Base-by-base conservation (phyloP, 1,284 basidiomycete species). In the Tranzscheliella williamsii region DNA sequence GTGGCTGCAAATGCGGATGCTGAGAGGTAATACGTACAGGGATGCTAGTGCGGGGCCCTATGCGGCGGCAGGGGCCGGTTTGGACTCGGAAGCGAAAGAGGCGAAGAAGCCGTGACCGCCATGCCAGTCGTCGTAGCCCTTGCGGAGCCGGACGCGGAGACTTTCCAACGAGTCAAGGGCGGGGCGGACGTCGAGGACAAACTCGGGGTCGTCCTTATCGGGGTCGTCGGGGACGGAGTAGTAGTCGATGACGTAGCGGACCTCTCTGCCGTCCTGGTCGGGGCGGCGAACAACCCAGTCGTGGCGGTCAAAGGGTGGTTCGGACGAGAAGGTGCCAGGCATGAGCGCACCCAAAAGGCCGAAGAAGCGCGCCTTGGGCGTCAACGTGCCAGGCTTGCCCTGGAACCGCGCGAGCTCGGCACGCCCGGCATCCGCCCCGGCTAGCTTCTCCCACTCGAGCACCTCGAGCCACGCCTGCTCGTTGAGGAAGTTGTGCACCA, bases 401-500 rank as follows among this genome's bases (percentile, higher is more conserved):
- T 86, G 87, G 80, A 98, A 94, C 38, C 86, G 83, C 3, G 90
- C 84, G 18, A 98, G 83, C 69, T 90, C 78, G 3, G 82, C 79
- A 15, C 81, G 45, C 15, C 54, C 45, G n/a, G 64, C 42, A 35
- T 75, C 73, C 36, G 58, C 65, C 12, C 56, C 42, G 17, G 55
- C 60, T 13, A 52, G 52, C 66, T 68, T 69, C 85, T 98, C 95
- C 95, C 95, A 98, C 75, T 86, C 87, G 58, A 91, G 79, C 15
- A 99, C 93, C 79, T 98, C 91, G 50, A 86, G 81, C 95, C 95
- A 99, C 5, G 94, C 95, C 72, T 87, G 84, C 80, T 98, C 95
- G 73, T 99, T 98, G 78, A 98, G 79, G 70, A 93, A 97, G 77
- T 99, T 99, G 79, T 99, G 95, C 29, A 98, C 96, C 46, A 91